A percentile compares a stretch with the other conserved stretches of the same genome.
Evolutionary conservation across 2,329 filamentous ascomycete genomes (phyloP).

Genomic region (Diaporthe ilicicola): DNA sequence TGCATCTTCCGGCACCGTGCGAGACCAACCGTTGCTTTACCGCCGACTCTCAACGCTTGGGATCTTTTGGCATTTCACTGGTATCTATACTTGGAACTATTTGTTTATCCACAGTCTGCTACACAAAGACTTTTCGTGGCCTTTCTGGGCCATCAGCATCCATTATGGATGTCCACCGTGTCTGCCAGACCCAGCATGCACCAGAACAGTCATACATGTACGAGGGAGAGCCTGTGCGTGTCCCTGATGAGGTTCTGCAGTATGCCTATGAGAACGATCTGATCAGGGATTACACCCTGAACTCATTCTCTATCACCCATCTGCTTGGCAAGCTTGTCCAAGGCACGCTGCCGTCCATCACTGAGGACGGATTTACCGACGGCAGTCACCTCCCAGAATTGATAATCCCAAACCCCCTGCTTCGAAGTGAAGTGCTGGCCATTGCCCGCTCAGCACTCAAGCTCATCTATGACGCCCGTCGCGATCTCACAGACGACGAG

Average conservation of each 20-base stretch:
- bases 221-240: background rate
- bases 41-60: background rate
- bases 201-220: background rate
- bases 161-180: background rate
- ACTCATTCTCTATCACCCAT: slow-evolving; percentile 29
- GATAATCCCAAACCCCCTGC: background rate
- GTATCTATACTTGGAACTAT: background rate
- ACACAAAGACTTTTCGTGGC: background rate
- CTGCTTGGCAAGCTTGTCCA: slow-evolving; percentile 15
- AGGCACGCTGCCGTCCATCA: slow-evolving; percentile 15
- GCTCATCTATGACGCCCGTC: slow-evolving; percentile 16
- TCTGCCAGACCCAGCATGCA: background rate
- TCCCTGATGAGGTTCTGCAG: slow-evolving; percentile 1
- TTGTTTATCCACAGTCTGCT: background rate
- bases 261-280: slow-evolving; percentile 32
- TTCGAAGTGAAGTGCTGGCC: background rate
- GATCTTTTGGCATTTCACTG: background rate
- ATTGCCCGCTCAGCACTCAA: slow-evolving; percentile 3
- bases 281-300: slow-evolving; percentile 22
- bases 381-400: slow-evolving; percentile 10
- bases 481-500: slow-evolving; percentile 19
- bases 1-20: background rate
- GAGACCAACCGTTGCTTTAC: background rate
- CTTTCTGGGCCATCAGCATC: background rate
- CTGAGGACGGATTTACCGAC: slow-evolving; percentile 26